Percentiles rank a stretch among this genome's conserved stretches.
These are phyloP conservation scores for Geotrichum candidum DNA, from an alignment of 1,139 yeast species.

Conservation along the genomic window DNA sequence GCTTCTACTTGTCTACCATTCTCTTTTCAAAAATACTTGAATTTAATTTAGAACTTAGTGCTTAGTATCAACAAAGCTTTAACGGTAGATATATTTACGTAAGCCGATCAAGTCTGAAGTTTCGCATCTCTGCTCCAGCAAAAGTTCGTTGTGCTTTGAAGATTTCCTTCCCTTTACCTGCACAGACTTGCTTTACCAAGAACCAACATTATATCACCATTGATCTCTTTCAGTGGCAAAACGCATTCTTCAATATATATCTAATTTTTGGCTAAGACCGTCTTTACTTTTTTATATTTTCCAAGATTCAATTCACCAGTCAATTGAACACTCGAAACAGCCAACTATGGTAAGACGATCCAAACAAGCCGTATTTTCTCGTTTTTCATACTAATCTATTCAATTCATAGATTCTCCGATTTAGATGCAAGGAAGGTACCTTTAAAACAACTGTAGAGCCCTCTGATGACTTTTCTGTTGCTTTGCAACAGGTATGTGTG, in stretches of 20 bases:
- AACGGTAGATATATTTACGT: not conserved
- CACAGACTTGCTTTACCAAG: not conserved
- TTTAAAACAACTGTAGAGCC: slow-evolving; percentile 56
- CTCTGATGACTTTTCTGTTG: slow-evolving; percentile 43
- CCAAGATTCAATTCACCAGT: not conserved
- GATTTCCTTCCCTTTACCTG: not conserved
- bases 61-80: not conserved
- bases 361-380: not conserved
- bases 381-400: not conserved
- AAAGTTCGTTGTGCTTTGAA: not conserved
- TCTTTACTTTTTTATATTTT: not conserved
- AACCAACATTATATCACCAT: not conserved
- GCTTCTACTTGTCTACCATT: too few species aligned
- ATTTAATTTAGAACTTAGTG: too few species aligned
- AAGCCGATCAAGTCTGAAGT: not conserved
- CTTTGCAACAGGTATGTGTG: slow-evolving; percentile 41
- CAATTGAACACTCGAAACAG: not conserved
- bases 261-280: not conserved
- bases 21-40: too few species aligned
- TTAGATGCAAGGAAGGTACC: slow-evolving; percentile 80
- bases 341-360: not conserved
- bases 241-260: not conserved
- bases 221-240: not conserved
- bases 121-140: not conserved
- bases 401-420: slow-evolving; percentile 52